Conservation (phyloP, 2,329 filamentous ascomycete genomes). For the Nothopassalora personata region DNA sequence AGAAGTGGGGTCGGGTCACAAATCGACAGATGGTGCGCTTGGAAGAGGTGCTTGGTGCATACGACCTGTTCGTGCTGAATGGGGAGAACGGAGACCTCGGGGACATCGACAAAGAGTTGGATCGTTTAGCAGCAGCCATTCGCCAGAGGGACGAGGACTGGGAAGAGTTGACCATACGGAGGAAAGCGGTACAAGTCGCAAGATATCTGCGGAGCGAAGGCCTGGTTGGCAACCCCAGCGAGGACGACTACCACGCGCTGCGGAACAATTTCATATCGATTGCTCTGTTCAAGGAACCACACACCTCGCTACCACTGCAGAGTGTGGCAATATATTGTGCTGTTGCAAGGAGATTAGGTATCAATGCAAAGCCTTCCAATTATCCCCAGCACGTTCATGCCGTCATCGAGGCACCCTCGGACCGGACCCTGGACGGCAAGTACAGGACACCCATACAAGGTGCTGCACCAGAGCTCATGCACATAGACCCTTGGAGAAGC, state of each 20-base stretch:
- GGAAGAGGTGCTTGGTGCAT: constrained; percentile 71
- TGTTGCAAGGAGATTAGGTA: constrained; percentile 65
- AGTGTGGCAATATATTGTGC: constrained; percentile 82
- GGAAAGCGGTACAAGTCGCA: constrained; percentile 63
- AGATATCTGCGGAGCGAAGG: constrained; percentile 63
- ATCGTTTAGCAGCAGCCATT: constrained; percentile 58
- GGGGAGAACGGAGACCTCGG: constrained; percentile 68
- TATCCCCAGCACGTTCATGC: constrained; percentile 83
- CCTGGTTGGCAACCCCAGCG: constrained; percentile 57
- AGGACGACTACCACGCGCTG: constrained; percentile 71
- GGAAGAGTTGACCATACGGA: constrained; percentile 53
- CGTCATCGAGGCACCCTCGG: constrained; percentile 59
- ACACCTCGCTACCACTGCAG: constrained; percentile 79
- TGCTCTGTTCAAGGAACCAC: constrained; percentile 64
- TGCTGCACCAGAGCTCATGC: constrained; percentile 51
- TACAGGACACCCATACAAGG: constrained; percentile 21
- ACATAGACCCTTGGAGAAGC: constrained; percentile 70
- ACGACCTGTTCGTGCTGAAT: constrained; percentile 82
- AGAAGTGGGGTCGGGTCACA: constrained; percentile 63
- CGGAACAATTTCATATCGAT: constrained; percentile 85
- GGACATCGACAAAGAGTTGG: constrained; percentile 57
- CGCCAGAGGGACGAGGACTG: constrained; percentile 50
- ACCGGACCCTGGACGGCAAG: constrained; percentile 37
- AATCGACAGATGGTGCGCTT: constrained; percentile 53
- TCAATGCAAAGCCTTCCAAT: constrained; percentile 72